Evolutionary conservation across 352 stramenopile genomes (phyloP).

Genomic region (Pythium sukuiense): DNA sequence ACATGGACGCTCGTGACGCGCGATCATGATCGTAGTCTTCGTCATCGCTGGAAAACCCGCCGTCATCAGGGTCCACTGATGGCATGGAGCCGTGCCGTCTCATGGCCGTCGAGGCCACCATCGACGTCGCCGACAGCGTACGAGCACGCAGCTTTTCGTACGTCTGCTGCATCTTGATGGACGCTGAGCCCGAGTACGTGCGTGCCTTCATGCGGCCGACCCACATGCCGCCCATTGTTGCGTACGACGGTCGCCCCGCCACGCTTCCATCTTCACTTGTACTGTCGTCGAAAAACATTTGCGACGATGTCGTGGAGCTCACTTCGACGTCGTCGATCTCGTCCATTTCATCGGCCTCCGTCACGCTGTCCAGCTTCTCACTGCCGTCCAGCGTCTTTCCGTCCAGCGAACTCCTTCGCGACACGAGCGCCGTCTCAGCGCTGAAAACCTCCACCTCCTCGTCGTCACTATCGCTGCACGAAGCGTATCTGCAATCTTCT

Average conservation of each 20-base stretch:
- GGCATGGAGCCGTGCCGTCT: background rate
- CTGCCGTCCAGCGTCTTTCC: background rate
- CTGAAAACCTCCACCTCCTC: conserved; percentile 22
- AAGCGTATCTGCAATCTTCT: background rate
- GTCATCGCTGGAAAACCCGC: conserved; percentile 65
- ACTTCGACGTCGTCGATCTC: conserved; percentile 20
- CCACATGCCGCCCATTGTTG: conserved; percentile 23
- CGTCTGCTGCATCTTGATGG: conserved; percentile 24
- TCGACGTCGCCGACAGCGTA: conserved; percentile 33
- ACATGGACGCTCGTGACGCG: conserved; percentile 30
- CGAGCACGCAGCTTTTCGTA: conserved; percentile 36
- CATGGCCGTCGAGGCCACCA: background rate
- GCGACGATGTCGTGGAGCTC: conserved; percentile 10
- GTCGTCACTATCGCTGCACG: conserved; percentile 12
- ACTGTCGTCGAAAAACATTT: conserved; percentile 18
- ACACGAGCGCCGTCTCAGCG: conserved; percentile 1
- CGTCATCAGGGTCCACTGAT: conserved; percentile 33
- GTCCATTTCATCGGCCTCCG: conserved; percentile 18
- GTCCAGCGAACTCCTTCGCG: conserved; percentile 2
- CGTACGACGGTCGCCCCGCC: background rate
- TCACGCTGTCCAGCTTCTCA: conserved; percentile 21
- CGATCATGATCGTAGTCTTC: conserved; percentile 44
- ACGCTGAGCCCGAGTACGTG: conserved; percentile 38
- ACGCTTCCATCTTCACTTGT: conserved; percentile 16
- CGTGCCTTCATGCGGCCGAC: conserved; percentile 38